Conservation (phyloP, 192 early-diverging fungal genomes). For the Entomortierella parvispora region DNA sequence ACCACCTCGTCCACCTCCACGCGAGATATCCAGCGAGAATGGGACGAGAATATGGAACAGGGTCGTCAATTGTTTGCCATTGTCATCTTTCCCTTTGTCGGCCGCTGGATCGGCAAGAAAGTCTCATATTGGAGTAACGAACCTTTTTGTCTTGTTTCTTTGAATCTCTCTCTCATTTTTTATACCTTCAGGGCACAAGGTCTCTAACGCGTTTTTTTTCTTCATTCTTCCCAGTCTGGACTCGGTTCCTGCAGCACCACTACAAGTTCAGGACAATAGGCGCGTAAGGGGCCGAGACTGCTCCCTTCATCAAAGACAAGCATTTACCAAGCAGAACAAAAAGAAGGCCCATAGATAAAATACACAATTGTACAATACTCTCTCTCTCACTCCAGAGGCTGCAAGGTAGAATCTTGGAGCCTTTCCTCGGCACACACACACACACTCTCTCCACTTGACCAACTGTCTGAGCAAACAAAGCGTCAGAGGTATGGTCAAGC, state of each 20-base stretch:
- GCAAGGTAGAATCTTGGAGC: too few relatives aligned
- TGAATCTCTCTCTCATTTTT: not conserved
- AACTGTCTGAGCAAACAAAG: too few relatives aligned
- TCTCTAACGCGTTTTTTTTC: not conserved
- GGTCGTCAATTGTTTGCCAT: constrained; percentile 56
- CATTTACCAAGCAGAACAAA: too few relatives aligned
- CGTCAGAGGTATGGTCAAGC: too few relatives aligned
- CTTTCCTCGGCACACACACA: too few relatives aligned
- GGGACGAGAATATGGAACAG: constrained; percentile 66
- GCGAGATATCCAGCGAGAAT: constrained; percentile 59
- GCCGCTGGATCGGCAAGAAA: constrained; percentile 62
- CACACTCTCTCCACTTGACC: too few relatives aligned
- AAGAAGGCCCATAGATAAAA: not conserved
- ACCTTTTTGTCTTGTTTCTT: not conserved
- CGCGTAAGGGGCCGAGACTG: too few relatives aligned
- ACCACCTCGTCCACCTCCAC: constrained; percentile 44
- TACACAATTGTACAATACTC: not conserved
- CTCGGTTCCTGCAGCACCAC: constrained; percentile 37
- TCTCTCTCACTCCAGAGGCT: too few relatives aligned
- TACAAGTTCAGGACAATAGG: constrained; percentile 46
- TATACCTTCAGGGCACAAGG: not conserved
- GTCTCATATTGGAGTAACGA: constrained; percentile 60
- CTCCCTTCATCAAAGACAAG: too few relatives aligned
- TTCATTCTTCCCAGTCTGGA: constrained; percentile 23
- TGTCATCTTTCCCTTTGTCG: constrained; percentile 63